Base-by-base conservation (phyloP, 2,329 filamentous ascomycete species). In the Aspergillus aculeatus region DNA sequence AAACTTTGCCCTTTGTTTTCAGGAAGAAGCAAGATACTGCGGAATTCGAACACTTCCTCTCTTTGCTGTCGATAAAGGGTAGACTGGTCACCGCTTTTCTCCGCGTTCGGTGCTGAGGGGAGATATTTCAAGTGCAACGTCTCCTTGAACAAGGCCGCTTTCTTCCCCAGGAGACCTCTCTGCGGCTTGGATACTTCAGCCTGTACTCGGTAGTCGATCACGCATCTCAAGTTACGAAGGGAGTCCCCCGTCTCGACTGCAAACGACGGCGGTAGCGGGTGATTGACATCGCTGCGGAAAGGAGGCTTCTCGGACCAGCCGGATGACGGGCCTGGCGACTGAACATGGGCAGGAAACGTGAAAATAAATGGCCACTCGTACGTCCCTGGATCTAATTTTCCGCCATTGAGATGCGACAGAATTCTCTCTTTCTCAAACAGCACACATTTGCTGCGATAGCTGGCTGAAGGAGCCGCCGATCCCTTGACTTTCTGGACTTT, bases 331-430 rank as follows among this genome's bases (percentile, higher is more conserved):
- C 32, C 49, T 10, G 16, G 32, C 6, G 47, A 54, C 21, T 56
- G 47, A 1, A 58, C 51, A 26, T 60, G 48, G 31, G 55, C 50
- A 0, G 60, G 62, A 16, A 64, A 60, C 4, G 7, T 24, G 16
- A 64, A 64, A 26, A 57, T 26, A 26, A 64, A 64, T 19, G 51
- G 57, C 62, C 62, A 64, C 54, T 62, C 60, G 26, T 63, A 63
- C 0, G 56, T 56, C 2, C 54, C 55, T 0, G 62, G 62, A 0
- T 31, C 12, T 3, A 66, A 5, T 24, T 47, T 51, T 1, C 21
- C 44, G 23, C 60, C 60, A 2, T 55, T 56, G 2, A 29, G 12
- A 19, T 56, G 49, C 24, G 50, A 35, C 1, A 66, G 24, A 5
- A 62, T 63, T 4, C 35, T 58, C 23, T 62, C 60, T 47, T 62